These are phyloP conservation scores for Trametes cubensis DNA, from an alignment of 768 basidiomycete species.

Conservation along the genomic window DNA sequence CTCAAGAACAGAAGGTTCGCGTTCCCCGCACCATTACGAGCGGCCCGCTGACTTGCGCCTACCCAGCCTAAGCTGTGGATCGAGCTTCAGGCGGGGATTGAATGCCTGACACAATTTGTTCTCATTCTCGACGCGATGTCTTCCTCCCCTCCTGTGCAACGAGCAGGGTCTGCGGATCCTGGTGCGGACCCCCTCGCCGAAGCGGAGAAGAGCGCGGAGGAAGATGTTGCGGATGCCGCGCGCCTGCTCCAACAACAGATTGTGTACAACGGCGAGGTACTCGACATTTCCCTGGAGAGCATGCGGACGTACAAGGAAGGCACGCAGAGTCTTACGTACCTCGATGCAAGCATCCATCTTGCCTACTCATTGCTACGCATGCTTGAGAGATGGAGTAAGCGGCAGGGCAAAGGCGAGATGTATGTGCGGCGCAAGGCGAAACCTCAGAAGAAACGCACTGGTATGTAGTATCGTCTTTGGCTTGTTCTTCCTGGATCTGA, in stretches of 20 bases:
- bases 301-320: slow-evolving; percentile 79
- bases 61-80: slow-evolving; percentile 89
- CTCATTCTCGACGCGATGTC: slow-evolving; percentile 88
- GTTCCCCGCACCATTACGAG: slow-evolving; percentile 2
- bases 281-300: slow-evolving; percentile 84
- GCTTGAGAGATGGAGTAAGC: slow-evolving; percentile 87
- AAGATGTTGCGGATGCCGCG: slow-evolving; percentile 68
- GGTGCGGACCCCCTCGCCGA: slow-evolving; percentile 29
- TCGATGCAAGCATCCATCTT: slow-evolving; percentile 84
- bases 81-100: slow-evolving; percentile 91
- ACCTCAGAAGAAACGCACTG: slow-evolving; percentile 45
- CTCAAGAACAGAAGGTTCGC: slow-evolving; percentile 87
- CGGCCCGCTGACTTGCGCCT: background rate
- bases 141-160: slow-evolving; percentile 42
- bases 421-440: slow-evolving; percentile 71
- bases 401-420: slow-evolving; percentile 61
- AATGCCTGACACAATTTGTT: slow-evolving; percentile 91
- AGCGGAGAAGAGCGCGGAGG: slow-evolving; percentile 10
- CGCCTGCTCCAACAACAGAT: slow-evolving; percentile 84
- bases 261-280: slow-evolving; percentile 92
- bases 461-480: slow-evolving; percentile 29
- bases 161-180: background rate
- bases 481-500: slow-evolving; percentile 11
- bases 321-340: slow-evolving; percentile 76
- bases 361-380: slow-evolving; percentile 84